Base-by-base conservation (phyloP, 2,329 filamentous ascomycete genomes). In the Diplodia seriata region DNA sequence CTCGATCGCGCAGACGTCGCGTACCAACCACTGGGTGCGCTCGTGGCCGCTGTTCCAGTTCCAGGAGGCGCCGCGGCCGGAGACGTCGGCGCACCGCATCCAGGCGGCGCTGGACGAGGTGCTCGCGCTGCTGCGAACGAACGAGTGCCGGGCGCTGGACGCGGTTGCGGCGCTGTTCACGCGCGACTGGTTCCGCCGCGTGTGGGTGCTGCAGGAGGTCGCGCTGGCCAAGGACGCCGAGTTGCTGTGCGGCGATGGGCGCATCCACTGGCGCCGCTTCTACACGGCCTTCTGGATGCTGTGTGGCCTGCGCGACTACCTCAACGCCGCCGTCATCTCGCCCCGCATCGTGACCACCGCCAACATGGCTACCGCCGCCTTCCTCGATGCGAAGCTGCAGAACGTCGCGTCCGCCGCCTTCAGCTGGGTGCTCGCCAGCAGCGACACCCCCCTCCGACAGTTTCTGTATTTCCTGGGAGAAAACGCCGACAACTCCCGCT, bases 141-240 rank as follows among this genome's bases (percentile, higher is more conserved):
- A 68, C 38, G 36, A 15, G n/a, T 23, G n/a, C 43, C 20, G 33
- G 23, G 31, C 7, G 11, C 38, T 68, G 9, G 33, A 57, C 5
- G 56, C 59, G 5, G 20, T 70, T 0, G 29, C 38, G 2, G 23
- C 31, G 3, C 36, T 71, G 12, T 53, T 68, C 15, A 29, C 50
- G 5, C 68, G 54, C 4, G 50, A 57, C 3, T 72, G 69, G 66
- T 72, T 72, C 67, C 54, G 62, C 7, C 71, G 71, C 36, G 68
- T 68, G 4, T 72, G 70, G 71, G 64, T 70, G 29, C 31, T 71
- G 14, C 71, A 72, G 61, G 71, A 72, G 33, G 49, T 66, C 3
- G 69, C 56, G 23, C 23, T 71, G 40, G 47, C 66, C 4, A 26
- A 15, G 8, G 26, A 9, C n/a, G 56, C 56, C 2, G 20, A 49